Base-by-base conservation (phyloP, 1,284 basidiomycete genomes). In the Melampsora americana region DNA sequence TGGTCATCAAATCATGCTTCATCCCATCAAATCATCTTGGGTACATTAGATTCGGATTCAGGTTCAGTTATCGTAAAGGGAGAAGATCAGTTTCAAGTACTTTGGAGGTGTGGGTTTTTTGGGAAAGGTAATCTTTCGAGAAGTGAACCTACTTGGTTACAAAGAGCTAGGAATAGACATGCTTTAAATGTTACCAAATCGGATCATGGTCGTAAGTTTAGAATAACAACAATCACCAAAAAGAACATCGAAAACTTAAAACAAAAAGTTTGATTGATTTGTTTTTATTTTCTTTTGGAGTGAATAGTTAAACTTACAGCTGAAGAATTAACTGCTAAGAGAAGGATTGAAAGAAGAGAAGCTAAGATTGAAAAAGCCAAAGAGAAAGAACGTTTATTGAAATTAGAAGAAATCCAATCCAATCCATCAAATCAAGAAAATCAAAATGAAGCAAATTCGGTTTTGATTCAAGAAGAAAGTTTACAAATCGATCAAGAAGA, bases 21-120 rank as follows among this genome's bases (percentile, higher is more conserved):
- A 9, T 23, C n/a, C 3, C n/a, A 59, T 59, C 53, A 23, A 59
- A 59, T 23, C 23, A 23, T 23, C n/a, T 59, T n/a, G 20, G 28
- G 7, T 9, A 59, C 20, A 59, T 26, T 59, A 23, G 53, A 59
- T 59, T 23, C 23, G 53, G n/a, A n/a, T 59, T 59, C 92, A 20
- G 87, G 87, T 42, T 91, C 90, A 0, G 90, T 95, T 11, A 95
- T 92, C 91, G 86, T 95, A 0, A 84, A 86, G 0, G 86, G 89
- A 77, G 82, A 85, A 30, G 85, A 83, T 28, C 88, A 92, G 81
- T 87, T 88, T 48, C 85, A 85, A 79, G 84, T 90, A 0, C 86
- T 99, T 32, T 99, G 96, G 92, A 86, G 88, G 61, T 85, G 91
- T 77, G 95, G 96, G 0, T 98, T 98, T 85, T 99, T 98, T 82